Evolutionary conservation across 257 asterid species (phyloP).

Genomic region (Mentha longifolia): DNA sequence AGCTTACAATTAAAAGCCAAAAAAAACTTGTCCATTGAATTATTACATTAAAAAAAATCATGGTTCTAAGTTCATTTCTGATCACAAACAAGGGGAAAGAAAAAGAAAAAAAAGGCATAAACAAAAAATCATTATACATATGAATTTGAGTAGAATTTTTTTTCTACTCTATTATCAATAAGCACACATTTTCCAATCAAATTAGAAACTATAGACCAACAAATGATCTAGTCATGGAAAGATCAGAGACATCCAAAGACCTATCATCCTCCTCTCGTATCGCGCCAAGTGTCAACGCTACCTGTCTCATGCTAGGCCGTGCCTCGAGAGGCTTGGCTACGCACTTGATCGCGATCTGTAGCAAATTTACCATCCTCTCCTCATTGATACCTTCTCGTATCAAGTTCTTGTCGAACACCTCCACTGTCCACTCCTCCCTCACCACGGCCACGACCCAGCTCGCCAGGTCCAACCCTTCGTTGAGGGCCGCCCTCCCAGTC

Average conservation of each 20-base stretch:
- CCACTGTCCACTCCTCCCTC: constrained; percentile 81
- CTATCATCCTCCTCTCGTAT: constrained; percentile 70
- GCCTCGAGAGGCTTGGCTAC: constrained; percentile 43
- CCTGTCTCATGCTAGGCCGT: constrained; percentile 61
- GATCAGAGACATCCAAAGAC: constrained; percentile 59
- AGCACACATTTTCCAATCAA: not conserved
- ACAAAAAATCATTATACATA: too few species aligned
- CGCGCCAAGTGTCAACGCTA: constrained; percentile 48
- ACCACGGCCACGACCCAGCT: constrained; percentile 76
- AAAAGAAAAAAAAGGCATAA: too few species aligned
- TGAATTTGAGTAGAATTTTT: too few species aligned
- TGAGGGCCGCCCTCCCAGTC: constrained; percentile 58
- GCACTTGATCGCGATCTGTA: constrained; percentile 68
- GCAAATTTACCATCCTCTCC: constrained; percentile 67
- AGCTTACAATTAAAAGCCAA: not conserved
- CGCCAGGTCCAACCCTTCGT: constrained; percentile 62
- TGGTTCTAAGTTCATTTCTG: not conserved
- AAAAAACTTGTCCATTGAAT: not conserved
- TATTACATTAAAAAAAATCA: constrained; percentile 18
- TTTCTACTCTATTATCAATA: constrained; percentile 4
- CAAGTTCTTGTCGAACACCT: constrained; percentile 69
- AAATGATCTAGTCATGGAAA: constrained; percentile 43
- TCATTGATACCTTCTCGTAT: constrained; percentile 66
- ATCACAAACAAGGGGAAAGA: not conserved
- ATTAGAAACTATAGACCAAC: constrained; percentile 21